phyloP scores from a whole-genome alignment of 305 asterid species.

The Fraxinus angustifolia region DNA sequence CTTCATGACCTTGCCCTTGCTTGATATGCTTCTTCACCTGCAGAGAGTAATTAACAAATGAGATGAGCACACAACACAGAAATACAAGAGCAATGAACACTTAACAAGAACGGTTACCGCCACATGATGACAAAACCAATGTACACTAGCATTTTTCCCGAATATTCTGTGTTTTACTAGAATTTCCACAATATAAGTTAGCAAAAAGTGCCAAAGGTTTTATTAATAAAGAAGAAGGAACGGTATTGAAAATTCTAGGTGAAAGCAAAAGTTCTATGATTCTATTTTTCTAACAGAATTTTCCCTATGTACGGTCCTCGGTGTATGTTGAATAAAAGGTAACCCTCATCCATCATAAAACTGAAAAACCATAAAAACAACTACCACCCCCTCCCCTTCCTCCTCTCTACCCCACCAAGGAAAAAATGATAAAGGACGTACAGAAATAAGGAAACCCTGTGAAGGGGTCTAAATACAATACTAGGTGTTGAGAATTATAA shows the following conservation, averaged over 20 bases:
- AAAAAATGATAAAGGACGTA: background rate
- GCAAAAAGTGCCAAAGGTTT: background rate
- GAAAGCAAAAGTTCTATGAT: background rate
- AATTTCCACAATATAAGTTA: background rate
- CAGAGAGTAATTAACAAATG: conserved; percentile 7
- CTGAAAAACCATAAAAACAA: background rate
- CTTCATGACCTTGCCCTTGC: conserved; percentile 97
- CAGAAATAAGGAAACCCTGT: background rate
- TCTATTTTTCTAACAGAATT: background rate
- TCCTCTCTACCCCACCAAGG: background rate
- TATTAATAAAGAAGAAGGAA: background rate
- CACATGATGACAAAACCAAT: background rate
- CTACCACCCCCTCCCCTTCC: background rate
- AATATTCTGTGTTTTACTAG: background rate
- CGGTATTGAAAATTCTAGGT: background rate
- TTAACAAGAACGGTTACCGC: background rate
- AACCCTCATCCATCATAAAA: background rate
- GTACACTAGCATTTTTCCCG: background rate
- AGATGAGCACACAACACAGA: background rate
- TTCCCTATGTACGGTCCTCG: background rate
- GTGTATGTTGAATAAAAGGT: background rate
- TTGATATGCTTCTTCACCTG: conserved; percentile 95
- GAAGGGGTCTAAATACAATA: background rate
- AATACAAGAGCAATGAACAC: background rate
- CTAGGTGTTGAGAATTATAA: background rate